Base-by-base conservation (phyloP, 768 basidiomycete genomes). In the Boletus reticulatus region DNA sequence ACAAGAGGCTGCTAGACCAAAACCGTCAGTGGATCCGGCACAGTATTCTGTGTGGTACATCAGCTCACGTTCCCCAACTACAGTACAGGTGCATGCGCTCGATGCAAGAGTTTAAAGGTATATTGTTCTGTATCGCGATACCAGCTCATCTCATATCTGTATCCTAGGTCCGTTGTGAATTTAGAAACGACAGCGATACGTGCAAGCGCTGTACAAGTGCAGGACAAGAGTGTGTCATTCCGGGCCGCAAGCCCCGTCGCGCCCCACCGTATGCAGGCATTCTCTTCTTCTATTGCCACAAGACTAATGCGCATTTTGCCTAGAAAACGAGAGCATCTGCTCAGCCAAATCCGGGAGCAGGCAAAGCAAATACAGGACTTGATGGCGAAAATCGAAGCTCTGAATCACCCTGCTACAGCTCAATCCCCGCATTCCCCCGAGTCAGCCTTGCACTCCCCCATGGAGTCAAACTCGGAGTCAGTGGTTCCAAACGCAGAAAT, bases 221-320 rank as follows among this genome's bases (percentile, higher is more conserved):
- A 11, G 82, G 81, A 7, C 84, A 88, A 53, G 87, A 89, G 49
- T 92, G 89, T 61, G 73, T 85, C 41, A 89, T 88, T 48, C 89
- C 89, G n/a, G 89, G 89, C n/a, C 79, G 87, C 58, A 92, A 89
- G 72, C 88, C 88, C 65, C 85, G 89, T 53, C 78, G 85, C 44
- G 80, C 85, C 6, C 89, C 90, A 50, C 90, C 88, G 89, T 92
- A 72, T 68, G 87, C 73, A 22, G 20, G 43, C 16, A 45, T 14
- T 24, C 43, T 37, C 46, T 12, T 16, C n/a, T 32, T 34, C n/a
- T 22, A 29, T 17, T 14, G 12, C 13, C 12, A 7, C 29, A 10
- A 13, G 27, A 29, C 55, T 53, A 41, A 64, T 37, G 3, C 19
- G 20, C 16, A 22, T 19, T 27, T 53, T 37, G 36, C 43, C 22